These are phyloP conservation scores for Kwoniella sp. DNA, from an alignment of 768 basidiomycete species.

Conservation along the genomic window DNA sequence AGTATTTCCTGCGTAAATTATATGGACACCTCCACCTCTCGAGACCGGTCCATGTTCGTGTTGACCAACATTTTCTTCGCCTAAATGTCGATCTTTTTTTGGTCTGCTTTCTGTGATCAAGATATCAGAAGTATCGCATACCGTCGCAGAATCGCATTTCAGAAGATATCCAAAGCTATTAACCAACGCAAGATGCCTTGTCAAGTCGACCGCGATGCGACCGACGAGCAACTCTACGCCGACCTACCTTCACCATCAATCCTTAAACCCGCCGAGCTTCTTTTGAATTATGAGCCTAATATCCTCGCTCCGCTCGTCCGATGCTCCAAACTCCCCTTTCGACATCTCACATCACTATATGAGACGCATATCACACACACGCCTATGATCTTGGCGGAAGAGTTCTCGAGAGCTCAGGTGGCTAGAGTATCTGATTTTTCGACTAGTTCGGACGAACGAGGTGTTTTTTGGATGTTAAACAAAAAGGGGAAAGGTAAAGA, in stretches of 20 bases:
- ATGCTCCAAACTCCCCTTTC: conserved; percentile 60
- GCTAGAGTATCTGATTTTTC: conserved; percentile 59
- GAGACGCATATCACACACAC: conserved; percentile 59
- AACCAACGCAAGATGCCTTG: conserved; percentile 6
- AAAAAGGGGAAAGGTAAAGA: neutral
- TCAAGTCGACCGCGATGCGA: conserved; percentile 11
- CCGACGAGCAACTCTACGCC: conserved; percentile 18
- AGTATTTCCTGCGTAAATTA: too few relatives aligned
- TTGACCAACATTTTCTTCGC: neutral
- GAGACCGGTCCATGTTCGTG: neutral
- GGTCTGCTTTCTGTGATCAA: too few relatives aligned
- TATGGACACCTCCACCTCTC: neutral
- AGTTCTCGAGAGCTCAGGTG: conserved; percentile 59
- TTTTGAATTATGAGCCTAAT: conserved; percentile 54
- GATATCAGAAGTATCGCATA: too few relatives aligned
- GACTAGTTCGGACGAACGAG: conserved; percentile 57
- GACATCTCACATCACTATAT: conserved; percentile 58
- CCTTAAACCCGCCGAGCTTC: conserved; percentile 54
- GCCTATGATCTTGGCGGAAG: conserved; percentile 60
- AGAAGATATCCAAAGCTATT: too few relatives aligned
- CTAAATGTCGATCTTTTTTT: too few relatives aligned
- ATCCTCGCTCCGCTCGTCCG: conserved; percentile 58
- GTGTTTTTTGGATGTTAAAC: conserved; percentile 57
- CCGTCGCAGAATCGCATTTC: too few relatives aligned
- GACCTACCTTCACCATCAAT: conserved; percentile 40